These are phyloP conservation scores for Amylostereum areolatum DNA, from an alignment of 1,284 basidiomycete species.

Conservation along the genomic window DNA sequence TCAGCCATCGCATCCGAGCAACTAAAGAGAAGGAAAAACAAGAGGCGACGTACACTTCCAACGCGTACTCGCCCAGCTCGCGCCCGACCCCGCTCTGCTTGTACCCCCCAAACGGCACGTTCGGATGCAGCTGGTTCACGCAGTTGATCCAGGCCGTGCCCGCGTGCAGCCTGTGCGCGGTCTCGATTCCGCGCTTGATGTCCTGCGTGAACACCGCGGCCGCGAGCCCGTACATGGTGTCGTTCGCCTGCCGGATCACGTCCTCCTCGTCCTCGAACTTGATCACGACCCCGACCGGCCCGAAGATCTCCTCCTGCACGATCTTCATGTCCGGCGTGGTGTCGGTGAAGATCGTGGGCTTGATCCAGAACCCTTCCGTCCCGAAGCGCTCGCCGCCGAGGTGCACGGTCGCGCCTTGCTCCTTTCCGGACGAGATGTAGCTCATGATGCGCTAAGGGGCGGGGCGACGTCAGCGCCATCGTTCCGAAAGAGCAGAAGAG, in stretches of 20 bases:
- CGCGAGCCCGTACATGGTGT: constrained; percentile 84
- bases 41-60: constrained; percentile 47
- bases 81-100: constrained; percentile 84
- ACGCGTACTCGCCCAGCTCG: constrained; percentile 81
- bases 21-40: background rate
- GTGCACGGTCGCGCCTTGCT: constrained; percentile 78
- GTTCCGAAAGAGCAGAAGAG: constrained; percentile 1
- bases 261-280: constrained; percentile 63
- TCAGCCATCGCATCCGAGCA: no score
- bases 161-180: constrained; percentile 75
- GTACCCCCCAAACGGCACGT: constrained; percentile 84
- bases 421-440: constrained; percentile 84
- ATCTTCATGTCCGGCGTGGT: constrained; percentile 79
- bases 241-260: constrained; percentile 77
- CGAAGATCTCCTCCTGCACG: constrained; percentile 88
- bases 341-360: constrained; percentile 86
- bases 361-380: constrained; percentile 68
- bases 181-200: constrained; percentile 68
- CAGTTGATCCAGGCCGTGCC: constrained; percentile 85
- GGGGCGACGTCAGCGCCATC: constrained; percentile 8
- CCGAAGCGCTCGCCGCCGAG: constrained; percentile 75
- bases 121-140: constrained; percentile 57
- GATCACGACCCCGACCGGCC: constrained; percentile 73
- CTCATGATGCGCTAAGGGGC: constrained; percentile 67
- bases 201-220: constrained; percentile 83